Percentiles rank a stretch among this genome's conserved stretches.
Conservation (phyloP, 2,329 filamentous ascomycete genomes). For the Botrytis paeoniae region DNA sequence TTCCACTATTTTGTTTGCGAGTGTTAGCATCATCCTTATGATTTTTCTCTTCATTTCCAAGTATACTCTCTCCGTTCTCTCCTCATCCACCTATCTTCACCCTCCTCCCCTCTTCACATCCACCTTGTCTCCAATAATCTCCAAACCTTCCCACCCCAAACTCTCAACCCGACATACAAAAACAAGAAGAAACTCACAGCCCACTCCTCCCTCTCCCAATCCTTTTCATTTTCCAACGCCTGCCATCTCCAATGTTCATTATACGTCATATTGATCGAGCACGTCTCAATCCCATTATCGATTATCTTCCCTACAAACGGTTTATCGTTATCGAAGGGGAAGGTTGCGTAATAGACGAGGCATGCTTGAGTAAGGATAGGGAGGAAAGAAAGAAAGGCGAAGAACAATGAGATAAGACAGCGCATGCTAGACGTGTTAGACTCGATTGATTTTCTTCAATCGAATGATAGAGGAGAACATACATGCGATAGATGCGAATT, state of each 20-base stretch:
- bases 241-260: constrained; percentile 18
- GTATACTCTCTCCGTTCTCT: neutral
- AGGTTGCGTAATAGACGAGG: constrained; percentile 23
- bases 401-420: neutral
- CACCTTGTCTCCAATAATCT: too few species aligned
- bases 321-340: constrained; percentile 20
- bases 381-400: constrained; percentile 9
- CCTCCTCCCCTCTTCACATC: neutral
- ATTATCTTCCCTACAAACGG: constrained; percentile 23
- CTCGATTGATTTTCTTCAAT: too few species aligned
- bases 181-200: neutral
- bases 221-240: neutral
- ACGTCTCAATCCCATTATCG: constrained; percentile 24
- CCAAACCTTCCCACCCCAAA: neutral
- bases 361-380: constrained; percentile 4
- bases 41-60: neutral
- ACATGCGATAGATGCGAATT: neutral
- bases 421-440: neutral
- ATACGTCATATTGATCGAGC: constrained; percentile 24
- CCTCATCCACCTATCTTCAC: neutral
- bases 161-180: neutral
- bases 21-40: neutral
- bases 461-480: too few species aligned
- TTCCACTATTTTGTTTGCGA: neutral
- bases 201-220: constrained; percentile 11